Evolutionary conservation across 257 asterid genomes (phyloP).

Genomic region (Rhazya stricta): DNA sequence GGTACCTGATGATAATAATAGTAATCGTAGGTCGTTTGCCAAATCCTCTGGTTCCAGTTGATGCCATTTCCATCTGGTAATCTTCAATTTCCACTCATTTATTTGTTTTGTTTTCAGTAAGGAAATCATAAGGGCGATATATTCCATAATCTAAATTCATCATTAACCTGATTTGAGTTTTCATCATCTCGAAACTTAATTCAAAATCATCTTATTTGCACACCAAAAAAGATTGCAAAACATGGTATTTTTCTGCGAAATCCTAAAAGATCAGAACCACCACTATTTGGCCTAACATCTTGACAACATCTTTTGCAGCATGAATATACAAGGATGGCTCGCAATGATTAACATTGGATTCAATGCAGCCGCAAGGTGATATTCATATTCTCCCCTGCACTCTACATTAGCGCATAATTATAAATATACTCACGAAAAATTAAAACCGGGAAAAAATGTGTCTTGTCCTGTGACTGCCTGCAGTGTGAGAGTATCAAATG

Average conservation of each 20-base stretch:
- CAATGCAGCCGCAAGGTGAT: slow-evolving; percentile 82
- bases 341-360: slow-evolving; percentile 77
- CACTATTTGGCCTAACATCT: neutral
- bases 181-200: neutral
- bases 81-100: neutral
- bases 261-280: too few species aligned
- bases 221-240: too few species aligned
- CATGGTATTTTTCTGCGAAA: too few species aligned
- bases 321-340: slow-evolving; percentile 77
- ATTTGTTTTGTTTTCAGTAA: neutral
- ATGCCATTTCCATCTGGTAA: slow-evolving; percentile 88
- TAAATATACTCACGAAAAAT: too few species aligned
- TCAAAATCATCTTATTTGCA: neutral
- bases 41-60: slow-evolving; percentile 67
- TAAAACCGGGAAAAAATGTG: neutral
- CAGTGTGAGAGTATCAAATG: slow-evolving; percentile 86
- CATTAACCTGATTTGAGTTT: neutral
- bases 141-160: too few species aligned
- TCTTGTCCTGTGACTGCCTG: neutral
- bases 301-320: slow-evolving; percentile 37
- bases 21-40: slow-evolving; percentile 70
- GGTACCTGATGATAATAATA: slow-evolving; percentile 70
- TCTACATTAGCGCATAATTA: neutral
- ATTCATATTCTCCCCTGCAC: neutral
- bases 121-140: neutral